A percentile compares a stretch with the other conserved stretches of the same genome.
Conservation (phyloP, 768 basidiomycete genomes). For the Lepiota venenata region DNA sequence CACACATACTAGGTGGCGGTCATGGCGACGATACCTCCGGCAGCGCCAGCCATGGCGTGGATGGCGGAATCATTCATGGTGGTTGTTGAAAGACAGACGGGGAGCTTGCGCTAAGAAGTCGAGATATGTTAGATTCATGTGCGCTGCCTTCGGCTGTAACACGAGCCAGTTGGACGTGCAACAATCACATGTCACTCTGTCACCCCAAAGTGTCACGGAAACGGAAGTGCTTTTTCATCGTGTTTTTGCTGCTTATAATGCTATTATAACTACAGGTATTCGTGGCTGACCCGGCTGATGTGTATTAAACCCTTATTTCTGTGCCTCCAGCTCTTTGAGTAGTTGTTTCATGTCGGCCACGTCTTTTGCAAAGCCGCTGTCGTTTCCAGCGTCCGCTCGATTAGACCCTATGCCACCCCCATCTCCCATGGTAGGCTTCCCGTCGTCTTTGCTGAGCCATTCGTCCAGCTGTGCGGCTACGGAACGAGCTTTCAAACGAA, state of each 20-base stretch:
- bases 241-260: slow-evolving; percentile 6
- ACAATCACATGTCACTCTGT: slow-evolving; percentile 18
- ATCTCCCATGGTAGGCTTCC: slow-evolving; percentile 51
- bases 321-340: slow-evolving; percentile 41
- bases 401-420: slow-evolving; percentile 40
- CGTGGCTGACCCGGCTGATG: background rate
- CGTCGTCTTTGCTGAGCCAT: slow-evolving; percentile 79
- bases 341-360: slow-evolving; percentile 67
- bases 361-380: slow-evolving; percentile 66
- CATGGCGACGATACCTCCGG: slow-evolving; percentile 91
- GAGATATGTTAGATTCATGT: slow-evolving; percentile 14
- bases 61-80: slow-evolving; percentile 76
- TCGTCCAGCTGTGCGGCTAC: slow-evolving; percentile 72
- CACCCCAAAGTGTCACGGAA: slow-evolving; percentile 4
- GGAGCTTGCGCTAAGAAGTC: background rate
- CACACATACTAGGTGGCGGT: slow-evolving; percentile 73
- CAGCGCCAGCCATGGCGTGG: slow-evolving; percentile 85
- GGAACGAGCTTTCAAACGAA: slow-evolving; percentile 74
- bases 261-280: slow-evolving; percentile 7
- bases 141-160: slow-evolving; percentile 11
- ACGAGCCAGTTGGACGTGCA: slow-evolving; percentile 4
- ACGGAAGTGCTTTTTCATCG: background rate
- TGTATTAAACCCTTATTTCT: slow-evolving; percentile 2
- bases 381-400: slow-evolving; percentile 35
- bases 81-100: slow-evolving; percentile 1